Evolutionary conservation across 148 eudicot species (phyloP).

Genomic region (Oxyria digyna): DNA sequence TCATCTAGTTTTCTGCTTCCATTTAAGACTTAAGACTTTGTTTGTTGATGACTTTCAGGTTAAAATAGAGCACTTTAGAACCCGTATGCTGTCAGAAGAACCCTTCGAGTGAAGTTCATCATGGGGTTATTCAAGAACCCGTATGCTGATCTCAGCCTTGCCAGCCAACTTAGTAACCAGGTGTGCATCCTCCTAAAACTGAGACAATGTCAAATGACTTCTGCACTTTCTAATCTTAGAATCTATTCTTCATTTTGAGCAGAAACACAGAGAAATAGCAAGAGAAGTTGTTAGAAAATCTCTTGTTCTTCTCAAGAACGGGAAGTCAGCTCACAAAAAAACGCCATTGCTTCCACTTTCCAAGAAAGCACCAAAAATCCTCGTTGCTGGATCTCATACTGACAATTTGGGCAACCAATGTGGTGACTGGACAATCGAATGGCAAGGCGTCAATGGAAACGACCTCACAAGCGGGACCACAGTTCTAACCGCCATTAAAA

Average conservation of each 20-base stretch:
- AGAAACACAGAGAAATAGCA: conserved; percentile 47
- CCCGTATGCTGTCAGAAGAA: conserved; percentile 50
- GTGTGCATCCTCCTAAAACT: not conserved
- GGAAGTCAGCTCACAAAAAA: conserved; percentile 24
- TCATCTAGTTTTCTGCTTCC: too few relatives aligned
- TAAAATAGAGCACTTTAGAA: too few relatives aligned
- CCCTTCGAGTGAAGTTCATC: conserved; percentile 46
- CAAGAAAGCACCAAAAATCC: conserved; percentile 54
- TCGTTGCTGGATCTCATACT: conserved; percentile 55
- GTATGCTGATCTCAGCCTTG: conserved; percentile 41
- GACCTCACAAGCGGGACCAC: conserved; percentile 44
- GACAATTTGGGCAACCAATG: conserved; percentile 58
- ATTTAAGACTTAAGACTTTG: too few relatives aligned
- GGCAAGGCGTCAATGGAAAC: conserved; percentile 50
- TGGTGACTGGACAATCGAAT: conserved; percentile 64
- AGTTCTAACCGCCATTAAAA: conserved; percentile 27
- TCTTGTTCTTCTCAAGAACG: conserved; percentile 57
- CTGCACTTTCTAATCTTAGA: too few relatives aligned
- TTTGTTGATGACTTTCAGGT: too few relatives aligned
- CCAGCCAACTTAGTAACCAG: conserved; percentile 34
- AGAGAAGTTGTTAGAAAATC: conserved; percentile 64
- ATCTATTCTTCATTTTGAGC: too few relatives aligned
- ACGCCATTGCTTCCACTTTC: conserved; percentile 47
- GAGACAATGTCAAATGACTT: too few relatives aligned
- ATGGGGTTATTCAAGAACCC: conserved; percentile 61